Evolutionary conservation across 192 early-diverging fungal species (phyloP).

Genomic region (Podila horticola): DNA sequence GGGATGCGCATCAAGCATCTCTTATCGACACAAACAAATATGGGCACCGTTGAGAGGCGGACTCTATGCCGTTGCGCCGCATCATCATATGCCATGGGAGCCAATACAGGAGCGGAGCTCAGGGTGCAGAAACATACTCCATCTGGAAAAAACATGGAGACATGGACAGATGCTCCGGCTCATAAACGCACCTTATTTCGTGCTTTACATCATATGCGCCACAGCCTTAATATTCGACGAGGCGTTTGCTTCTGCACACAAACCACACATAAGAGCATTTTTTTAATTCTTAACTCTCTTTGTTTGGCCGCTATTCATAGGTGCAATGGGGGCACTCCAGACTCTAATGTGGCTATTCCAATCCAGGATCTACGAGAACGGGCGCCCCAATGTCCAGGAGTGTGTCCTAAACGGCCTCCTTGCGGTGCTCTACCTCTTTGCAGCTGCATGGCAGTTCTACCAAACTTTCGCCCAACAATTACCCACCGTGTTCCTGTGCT

Average conservation of each 20-base stretch:
- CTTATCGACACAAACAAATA: too few relatives aligned
- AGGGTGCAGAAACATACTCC: too few relatives aligned
- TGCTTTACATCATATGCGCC: neutral
- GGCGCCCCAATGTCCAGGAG: conserved; percentile 40
- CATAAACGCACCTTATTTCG: neutral
- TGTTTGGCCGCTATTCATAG: conserved; percentile 5
- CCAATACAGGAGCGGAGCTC: too few relatives aligned
- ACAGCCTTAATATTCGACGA: neutral
- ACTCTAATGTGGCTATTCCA: conserved; percentile 37
- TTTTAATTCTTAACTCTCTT: neutral
- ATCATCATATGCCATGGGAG: too few relatives aligned
- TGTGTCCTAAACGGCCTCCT: conserved; percentile 27
- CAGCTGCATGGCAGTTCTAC: conserved; percentile 40
- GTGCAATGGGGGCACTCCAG: conserved; percentile 18
- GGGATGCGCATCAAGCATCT: too few relatives aligned
- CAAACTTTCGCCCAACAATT: conserved; percentile 15
- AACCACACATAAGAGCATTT: neutral
- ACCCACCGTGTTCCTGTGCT: conserved; percentile 25
- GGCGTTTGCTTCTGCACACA: neutral
- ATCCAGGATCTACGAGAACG: conserved; percentile 45
- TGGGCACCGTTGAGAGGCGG: too few relatives aligned
- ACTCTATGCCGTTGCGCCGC: too few relatives aligned
- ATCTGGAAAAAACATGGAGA: too few relatives aligned
- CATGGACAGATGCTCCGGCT: neutral
- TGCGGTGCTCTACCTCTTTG: conserved; percentile 16